phyloP scores from a whole-genome alignment of 345 rosid genomes.

The Eucalyptus curtisii region DNA sequence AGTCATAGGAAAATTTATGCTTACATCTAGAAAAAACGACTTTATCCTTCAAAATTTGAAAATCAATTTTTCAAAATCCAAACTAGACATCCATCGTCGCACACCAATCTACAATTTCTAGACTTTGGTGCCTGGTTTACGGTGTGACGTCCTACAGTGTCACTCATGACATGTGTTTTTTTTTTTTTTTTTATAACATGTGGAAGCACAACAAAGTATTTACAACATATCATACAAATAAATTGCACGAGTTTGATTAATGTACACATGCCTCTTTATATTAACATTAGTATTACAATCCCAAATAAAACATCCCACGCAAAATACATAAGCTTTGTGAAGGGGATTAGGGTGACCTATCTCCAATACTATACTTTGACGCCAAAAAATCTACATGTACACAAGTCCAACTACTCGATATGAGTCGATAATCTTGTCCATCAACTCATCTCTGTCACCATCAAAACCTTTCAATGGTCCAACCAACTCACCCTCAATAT shows the following conservation, averaged over 20 bases:
- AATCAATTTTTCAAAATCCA: not conserved
- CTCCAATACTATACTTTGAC: not conserved
- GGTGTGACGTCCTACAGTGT: no score
- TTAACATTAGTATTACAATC: not conserved
- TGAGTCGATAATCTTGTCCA: not conserved
- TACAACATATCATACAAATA: not conserved
- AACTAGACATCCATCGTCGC: not conserved
- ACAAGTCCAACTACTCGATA: not conserved
- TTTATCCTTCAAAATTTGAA: not conserved
- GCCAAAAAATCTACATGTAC: not conserved
- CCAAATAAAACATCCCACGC: not conserved
- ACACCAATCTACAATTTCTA: not conserved
- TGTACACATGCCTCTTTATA: not conserved
- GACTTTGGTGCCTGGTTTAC: fast-evolving
- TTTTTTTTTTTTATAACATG: not conserved
- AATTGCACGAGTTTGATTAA: not conserved
- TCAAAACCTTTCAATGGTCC: not conserved
- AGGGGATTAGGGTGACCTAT: not conserved
- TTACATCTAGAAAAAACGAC: fast-evolving
- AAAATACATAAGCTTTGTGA: not conserved
- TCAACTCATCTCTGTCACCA: not conserved
- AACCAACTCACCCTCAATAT: not conserved
- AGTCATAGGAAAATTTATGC: not conserved
- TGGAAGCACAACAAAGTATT: not conserved
- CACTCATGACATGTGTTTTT: fast-evolving